These are phyloP conservation scores for Nematodospora anomalae DNA, from an alignment of 1,139 yeast species.

Conservation along the genomic window DNA sequence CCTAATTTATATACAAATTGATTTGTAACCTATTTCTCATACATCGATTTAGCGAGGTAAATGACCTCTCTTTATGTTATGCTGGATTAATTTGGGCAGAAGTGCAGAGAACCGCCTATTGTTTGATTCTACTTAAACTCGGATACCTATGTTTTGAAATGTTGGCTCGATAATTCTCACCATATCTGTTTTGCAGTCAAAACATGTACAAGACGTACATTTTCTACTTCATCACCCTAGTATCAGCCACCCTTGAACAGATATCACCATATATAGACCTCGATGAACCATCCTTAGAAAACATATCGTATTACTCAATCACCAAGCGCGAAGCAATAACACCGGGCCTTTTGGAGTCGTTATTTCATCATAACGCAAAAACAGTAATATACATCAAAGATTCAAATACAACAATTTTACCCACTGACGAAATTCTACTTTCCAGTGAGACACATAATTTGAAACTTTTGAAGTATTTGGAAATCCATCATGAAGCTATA, in stretches of 20 bases:
- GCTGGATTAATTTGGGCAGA: no score
- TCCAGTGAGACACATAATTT: not conserved
- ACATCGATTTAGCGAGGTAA: no score
- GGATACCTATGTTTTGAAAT: no score
- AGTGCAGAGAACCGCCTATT: no score
- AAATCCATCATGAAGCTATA: slow-evolving; percentile 5
- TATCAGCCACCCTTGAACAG: not conserved
- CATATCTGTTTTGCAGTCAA: not conserved
- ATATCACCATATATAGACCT: not conserved
- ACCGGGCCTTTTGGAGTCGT: not conserved
- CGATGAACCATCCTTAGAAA: not conserved
- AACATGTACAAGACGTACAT: not conserved
- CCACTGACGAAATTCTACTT: slow-evolving; percentile 9
- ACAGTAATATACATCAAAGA: slow-evolving; percentile 9
- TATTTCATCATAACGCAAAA: slow-evolving; percentile 7
- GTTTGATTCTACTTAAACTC: no score
- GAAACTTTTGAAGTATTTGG: slow-evolving; percentile 6
- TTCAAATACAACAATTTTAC: slow-evolving; percentile 13
- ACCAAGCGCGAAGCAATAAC: slow-evolving; percentile 1
- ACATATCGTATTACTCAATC: slow-evolving; percentile 4
- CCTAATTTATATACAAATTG: no score
- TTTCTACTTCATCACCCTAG: not conserved
- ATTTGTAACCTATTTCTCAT: no score
- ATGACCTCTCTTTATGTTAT: no score
- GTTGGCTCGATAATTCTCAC: no score